phyloP scores from a whole-genome alignment of 805 yeast species.

The Wickerhamomyces pijperi region DNA sequence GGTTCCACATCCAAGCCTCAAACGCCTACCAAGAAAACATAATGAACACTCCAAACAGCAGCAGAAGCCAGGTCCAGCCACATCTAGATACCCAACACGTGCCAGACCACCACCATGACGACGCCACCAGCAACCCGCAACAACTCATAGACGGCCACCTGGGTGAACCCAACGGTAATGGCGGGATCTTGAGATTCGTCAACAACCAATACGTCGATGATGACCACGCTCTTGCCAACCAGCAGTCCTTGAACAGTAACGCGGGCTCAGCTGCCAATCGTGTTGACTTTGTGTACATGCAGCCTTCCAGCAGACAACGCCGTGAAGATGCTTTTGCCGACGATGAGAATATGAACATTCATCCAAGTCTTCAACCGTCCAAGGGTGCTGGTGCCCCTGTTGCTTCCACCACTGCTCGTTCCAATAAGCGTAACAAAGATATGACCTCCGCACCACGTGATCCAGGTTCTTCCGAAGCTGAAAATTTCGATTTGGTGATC shows the following conservation, averaged over 20 bases:
- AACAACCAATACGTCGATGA: constrained; percentile 21
- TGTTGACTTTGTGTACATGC: constrained; percentile 20
- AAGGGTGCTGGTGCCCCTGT: no score
- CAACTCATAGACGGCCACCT: constrained; percentile 11
- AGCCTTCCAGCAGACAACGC: constrained; percentile 16
- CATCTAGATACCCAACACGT: no score
- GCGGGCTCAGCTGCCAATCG: constrained; percentile 9
- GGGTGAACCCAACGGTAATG: constrained; percentile 11
- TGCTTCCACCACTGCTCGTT: constrained; percentile 6
- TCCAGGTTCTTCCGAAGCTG: constrained; percentile 8
- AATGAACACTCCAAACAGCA: constrained; percentile 1
- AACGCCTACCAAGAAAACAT: constrained; percentile 2
- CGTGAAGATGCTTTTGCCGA: constrained; percentile 9
- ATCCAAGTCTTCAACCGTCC: constrained; percentile 11
- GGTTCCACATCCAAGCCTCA: constrained; percentile 7
- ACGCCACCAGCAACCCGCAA: constrained; percentile 3
- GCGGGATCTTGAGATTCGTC: constrained; percentile 18
- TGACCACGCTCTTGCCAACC: constrained; percentile 9
- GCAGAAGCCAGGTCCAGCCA: no score
- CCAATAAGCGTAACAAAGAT: not conserved
- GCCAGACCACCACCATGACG: constrained; percentile 4
- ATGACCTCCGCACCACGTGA: not conserved
- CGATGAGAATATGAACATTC: constrained; percentile 9
- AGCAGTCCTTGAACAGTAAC: constrained; percentile 1
- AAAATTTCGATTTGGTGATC: constrained; percentile 21